phyloP scores from a whole-genome alignment of 352 stramenopile genomes.

The Phytophthora melonis region DNA sequence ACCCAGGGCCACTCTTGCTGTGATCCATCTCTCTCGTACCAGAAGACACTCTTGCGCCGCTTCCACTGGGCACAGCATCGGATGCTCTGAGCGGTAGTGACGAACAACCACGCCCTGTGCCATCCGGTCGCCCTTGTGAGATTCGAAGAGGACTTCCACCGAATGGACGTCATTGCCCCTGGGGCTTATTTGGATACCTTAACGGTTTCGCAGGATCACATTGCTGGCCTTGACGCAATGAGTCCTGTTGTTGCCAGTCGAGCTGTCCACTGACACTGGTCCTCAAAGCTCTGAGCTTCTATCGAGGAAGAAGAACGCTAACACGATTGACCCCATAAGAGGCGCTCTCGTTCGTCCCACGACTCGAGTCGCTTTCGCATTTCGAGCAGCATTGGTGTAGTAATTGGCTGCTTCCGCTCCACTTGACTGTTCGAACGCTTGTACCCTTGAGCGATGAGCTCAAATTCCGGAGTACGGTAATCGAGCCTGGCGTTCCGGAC shows the following conservation, averaged over 20 bases:
- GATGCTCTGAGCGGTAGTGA: conserved; percentile 24
- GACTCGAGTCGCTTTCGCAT: conserved; percentile 9
- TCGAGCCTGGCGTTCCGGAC: not conserved
- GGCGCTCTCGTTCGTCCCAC: not conserved
- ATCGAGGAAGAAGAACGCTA: conserved; percentile 21
- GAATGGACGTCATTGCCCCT: not conserved
- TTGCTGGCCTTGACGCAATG: conserved; percentile 18
- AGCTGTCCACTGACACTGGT: conserved; percentile 6
- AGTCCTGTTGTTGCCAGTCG: not conserved
- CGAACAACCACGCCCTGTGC: conserved; percentile 15
- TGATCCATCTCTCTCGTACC: conserved; percentile 6
- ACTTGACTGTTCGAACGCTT: conserved; percentile 19
- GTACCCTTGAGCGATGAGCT: not conserved
- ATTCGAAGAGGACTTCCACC: conserved; percentile 12
- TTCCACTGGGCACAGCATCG: conserved; percentile 25
- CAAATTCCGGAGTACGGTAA: not conserved
- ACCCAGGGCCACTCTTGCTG: conserved; percentile 7
- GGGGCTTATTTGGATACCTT: not conserved
- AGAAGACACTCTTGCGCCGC: conserved; percentile 25
- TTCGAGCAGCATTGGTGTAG: conserved; percentile 36
- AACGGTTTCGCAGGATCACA: conserved; percentile 5
- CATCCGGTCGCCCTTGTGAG: conserved; percentile 19
- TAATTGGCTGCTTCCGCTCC: conserved; percentile 46
- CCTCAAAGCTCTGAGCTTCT: conserved; percentile 37
- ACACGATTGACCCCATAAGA: conserved; percentile 16